Base-by-base conservation (phyloP, 768 basidiomycete genomes). In the Pleurotus citrinopileatus region DNA sequence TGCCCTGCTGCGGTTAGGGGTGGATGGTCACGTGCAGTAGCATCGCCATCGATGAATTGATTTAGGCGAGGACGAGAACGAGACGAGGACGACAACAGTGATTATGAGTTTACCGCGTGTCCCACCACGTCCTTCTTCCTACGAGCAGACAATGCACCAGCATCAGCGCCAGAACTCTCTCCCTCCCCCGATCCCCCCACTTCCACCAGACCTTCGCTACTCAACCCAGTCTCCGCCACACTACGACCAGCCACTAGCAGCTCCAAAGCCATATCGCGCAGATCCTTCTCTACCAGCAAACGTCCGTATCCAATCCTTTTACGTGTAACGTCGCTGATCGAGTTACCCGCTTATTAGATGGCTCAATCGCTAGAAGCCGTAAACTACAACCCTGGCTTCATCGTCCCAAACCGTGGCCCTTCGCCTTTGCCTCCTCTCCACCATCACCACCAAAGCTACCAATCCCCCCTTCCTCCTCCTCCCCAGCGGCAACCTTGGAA, bases 191-290 rank as follows among this genome's bases (percentile, higher is more conserved):
- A 36, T 81, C 1, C 81, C 82, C 1, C 81, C 81, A 5, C 67
- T 74, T 4, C 79, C 81, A 4, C 70, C 76, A 5, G 66, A 68
- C 46, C 69, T 76, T 47, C 60, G 63, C 52, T 63, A 56, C 45
- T 63, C 59, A 17, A 9, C 38, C 7, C 38, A 40, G 17, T 76
- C 79, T 2, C 70, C 67, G 0, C 82, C 76, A 13, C 82, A 83
- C 57, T 81, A 75, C 55, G 76, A 76, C 58, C 61, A 81, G 56
- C 75, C 86, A 3, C 67, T 89, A 17, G 77, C 77, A 2, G 88
- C 88, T 0, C 88, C 88, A 3, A 74, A 83, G 9, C 86, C 88
- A 0, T 82, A 86, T 59, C 77, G 81, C 34, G 53, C 85, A 10
- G 81, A 85, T 59, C 82, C 82, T 8, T 74, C 73, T 57, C 64